These are phyloP conservation scores for Amanita rubescens DNA, from an alignment of 768 basidiomycete species.

Conservation along the genomic window DNA sequence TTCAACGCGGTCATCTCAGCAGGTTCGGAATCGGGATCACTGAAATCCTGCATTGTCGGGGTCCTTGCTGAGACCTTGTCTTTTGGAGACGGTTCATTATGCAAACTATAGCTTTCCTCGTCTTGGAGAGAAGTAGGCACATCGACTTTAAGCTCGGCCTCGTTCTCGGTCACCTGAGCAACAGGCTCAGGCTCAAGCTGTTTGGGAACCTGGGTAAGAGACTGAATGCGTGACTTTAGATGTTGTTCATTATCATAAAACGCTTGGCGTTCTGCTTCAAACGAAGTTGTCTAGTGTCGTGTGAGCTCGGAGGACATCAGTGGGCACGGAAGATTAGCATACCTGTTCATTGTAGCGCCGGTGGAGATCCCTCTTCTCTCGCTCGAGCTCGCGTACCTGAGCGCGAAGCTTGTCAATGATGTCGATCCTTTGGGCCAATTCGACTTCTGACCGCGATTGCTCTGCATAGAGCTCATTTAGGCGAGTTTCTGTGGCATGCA, in stretches of 20 bases:
- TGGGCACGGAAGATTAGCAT: conserved; percentile 4
- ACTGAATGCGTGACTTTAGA: conserved; percentile 84
- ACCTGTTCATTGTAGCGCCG: conserved; percentile 90
- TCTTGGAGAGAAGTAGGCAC: conserved; percentile 10
- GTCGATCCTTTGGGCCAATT: conserved; percentile 75
- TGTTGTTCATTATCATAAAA: conserved; percentile 94
- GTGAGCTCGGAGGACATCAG: conserved; percentile 10
- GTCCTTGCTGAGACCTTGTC: conserved; percentile 9
- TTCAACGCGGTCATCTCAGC: conserved; percentile 80
- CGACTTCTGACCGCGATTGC: conserved; percentile 74
- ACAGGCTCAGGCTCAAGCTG: conserved; percentile 34
- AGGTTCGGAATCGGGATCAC: conserved; percentile 69
- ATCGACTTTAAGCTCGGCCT: conserved; percentile 34
- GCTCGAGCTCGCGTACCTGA: conserved; percentile 82
- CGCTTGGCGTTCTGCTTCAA: conserved; percentile 87
- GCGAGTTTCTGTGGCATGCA: conserved; percentile 63
- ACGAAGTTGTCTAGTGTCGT: conserved; percentile 60
- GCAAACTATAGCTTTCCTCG: conserved; percentile 16
- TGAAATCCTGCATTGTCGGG: conserved; percentile 35
- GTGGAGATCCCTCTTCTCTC: conserved; percentile 77
- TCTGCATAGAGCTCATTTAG: conserved; percentile 76
- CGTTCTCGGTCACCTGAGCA: conserved; percentile 29
- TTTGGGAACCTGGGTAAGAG: conserved; percentile 61
- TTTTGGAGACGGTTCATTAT: conserved; percentile 10
- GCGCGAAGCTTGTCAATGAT: conserved; percentile 74